Evolutionary conservation across 73 alveolate genomes (phyloP).

Genomic region (Symbiodinium pilosum): DNA sequence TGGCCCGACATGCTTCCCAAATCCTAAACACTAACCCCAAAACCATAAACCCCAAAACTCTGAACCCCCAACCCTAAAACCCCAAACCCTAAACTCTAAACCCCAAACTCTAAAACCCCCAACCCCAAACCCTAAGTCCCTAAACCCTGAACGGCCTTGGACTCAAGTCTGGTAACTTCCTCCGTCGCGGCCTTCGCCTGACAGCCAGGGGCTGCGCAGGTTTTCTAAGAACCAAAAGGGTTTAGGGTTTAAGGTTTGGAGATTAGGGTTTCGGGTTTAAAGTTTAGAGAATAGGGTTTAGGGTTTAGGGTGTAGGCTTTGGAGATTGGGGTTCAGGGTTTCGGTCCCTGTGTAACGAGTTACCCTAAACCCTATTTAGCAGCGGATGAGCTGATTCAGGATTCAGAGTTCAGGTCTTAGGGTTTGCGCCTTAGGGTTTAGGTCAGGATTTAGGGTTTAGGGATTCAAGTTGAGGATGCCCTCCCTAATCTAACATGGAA

Average conservation of each 20-base stretch:
- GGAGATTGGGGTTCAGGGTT: background rate
- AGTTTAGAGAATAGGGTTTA: no score
- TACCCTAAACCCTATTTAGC: background rate
- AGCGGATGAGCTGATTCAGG: background rate
- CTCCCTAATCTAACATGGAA: no score
- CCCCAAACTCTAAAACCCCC: no score
- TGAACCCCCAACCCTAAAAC: background rate
- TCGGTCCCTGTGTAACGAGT: no score
- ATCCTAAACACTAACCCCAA: background rate
- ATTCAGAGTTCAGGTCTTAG: background rate
- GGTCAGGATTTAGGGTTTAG: background rate
- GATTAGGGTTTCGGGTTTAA: no score
- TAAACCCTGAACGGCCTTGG: no score
- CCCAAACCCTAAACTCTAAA: background rate
- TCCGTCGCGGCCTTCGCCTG: background rate
- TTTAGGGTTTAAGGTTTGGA: no score
- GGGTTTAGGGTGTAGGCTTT: background rate
- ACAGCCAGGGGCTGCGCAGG: background rate
- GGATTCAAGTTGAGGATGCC: background rate
- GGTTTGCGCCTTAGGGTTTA: background rate
- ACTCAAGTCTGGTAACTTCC: background rate
- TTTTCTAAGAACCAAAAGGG: no score
- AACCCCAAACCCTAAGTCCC: no score
- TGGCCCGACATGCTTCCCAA: background rate
- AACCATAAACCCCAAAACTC: background rate